Base-by-base conservation (phyloP, 2,329 filamentous ascomycete genomes). In the Cercospora zeina region DNA sequence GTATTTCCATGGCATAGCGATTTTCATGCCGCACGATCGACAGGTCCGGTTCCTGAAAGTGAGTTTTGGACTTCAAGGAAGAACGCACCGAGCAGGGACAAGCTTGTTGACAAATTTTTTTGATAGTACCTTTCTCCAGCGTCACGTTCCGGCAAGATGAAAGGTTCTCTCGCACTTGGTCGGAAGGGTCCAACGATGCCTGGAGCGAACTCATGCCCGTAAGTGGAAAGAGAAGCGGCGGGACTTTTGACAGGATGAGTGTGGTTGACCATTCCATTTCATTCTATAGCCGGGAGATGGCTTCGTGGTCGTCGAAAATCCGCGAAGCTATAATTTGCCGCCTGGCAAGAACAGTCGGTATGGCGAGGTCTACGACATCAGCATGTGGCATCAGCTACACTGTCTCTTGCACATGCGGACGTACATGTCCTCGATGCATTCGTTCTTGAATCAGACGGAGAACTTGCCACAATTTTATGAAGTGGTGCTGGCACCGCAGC, bases 361-460 rank as follows among this genome's bases (percentile, higher is more conserved):
- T 24, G 70, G 70, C 61, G 65, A 70, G 42, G 66, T 75, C 59
- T 76, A 74, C 67, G 71, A 71, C 49, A 69, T 72, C 47, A 69
- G 72, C n/a, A 55, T 76, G 51, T 76, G 72, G 67, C 74, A 76
- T 60, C 72, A 75, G 55, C 62, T 76, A 37, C 73, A 76, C 61
- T 76, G 74, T 55, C 68, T 76, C 1, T 54, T 61, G 14, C 69
- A 73, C 47, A 69, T 76, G 33, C 69, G 74, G 3, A 70, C 65
- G 10, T 91, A 90, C 70, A 95, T 84, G 74, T 95, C 97, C 13
- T 99, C 93, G 50, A 97, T 90, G 70, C 99, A 97, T 0, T 93
- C 93, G 75, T 97, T 95, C 6, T 16, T 61, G 10, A 64, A 68
- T 9, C 61, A 58, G 27, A 68, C 66, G 24, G n/a, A n/a, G 39